Conservation (phyloP, 2,329 filamentous ascomycete species). For the Thyridium curvatum region DNA sequence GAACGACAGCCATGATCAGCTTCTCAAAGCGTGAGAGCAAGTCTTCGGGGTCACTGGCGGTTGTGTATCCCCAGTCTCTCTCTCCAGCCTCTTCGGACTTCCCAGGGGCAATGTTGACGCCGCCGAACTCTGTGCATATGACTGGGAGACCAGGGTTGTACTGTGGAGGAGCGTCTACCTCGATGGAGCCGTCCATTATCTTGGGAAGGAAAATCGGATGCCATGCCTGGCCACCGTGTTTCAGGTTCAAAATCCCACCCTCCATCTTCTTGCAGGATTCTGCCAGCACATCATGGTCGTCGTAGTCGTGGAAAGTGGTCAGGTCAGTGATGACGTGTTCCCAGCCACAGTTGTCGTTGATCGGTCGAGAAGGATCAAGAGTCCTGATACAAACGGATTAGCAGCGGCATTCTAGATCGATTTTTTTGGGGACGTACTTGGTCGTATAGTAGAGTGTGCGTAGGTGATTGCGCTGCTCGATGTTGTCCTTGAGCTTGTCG, state of each 20-base stretch:
- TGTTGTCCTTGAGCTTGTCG: conserved; percentile 45
- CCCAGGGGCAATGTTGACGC: conserved; percentile 56
- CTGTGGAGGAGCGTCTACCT: conserved; percentile 3
- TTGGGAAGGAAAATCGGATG: no score
- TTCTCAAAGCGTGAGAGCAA: conserved; percentile 51
- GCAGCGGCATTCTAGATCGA: no score
- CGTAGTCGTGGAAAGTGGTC: conserved; percentile 64
- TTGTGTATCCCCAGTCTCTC: conserved; percentile 63
- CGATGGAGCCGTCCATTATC: no score
- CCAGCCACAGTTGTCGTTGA: conserved; percentile 70
- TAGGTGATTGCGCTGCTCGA: conserved; percentile 57
- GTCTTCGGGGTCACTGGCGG: conserved; percentile 53
- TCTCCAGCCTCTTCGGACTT: conserved; percentile 30
- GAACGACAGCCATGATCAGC: conserved; percentile 51
- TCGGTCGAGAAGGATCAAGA: conserved; percentile 55
- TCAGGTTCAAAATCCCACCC: conserved; percentile 42
- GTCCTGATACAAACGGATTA: conserved; percentile 25
- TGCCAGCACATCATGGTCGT: conserved; percentile 48
- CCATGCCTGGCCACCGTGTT: conserved; percentile 34
- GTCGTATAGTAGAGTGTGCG: conserved; percentile 58
- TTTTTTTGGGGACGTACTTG: conserved; percentile 34
- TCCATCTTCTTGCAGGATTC: conserved; percentile 46
- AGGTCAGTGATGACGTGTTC: conserved; percentile 60
- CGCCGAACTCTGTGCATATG: conserved; percentile 62
- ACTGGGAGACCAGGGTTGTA: conserved; percentile 51